Conservation (phyloP, 148 eudicot genomes). For the Rhododendron henanense region DNA sequence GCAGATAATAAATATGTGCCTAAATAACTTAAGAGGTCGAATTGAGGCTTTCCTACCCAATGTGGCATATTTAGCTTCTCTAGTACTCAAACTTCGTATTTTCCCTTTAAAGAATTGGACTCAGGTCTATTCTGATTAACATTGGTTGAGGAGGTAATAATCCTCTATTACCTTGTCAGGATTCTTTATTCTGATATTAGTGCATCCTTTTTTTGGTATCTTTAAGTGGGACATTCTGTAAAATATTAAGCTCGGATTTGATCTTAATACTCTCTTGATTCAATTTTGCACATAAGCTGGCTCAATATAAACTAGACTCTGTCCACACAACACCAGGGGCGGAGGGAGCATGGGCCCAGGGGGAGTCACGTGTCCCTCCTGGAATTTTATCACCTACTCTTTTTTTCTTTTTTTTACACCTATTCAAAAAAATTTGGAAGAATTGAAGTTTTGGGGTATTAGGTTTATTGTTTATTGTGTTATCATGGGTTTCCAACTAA, state of each 20-base stretch:
- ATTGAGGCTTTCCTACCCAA: background rate
- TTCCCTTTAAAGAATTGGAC: background rate
- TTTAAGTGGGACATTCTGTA: background rate
- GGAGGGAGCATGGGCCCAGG: too few species aligned
- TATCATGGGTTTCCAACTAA: too few species aligned
- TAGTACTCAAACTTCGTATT: background rate
- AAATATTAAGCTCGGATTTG: background rate
- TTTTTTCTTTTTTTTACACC: too few species aligned
- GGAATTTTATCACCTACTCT: too few species aligned
- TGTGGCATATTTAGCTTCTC: background rate
- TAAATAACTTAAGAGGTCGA: background rate
- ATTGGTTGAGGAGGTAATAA: background rate
- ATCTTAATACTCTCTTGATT: background rate
- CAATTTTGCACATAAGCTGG: background rate
- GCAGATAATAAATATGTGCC: background rate
- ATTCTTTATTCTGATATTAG: background rate
- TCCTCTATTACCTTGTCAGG: background rate
- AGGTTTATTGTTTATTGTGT: too few species aligned
- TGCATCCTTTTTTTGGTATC: background rate
- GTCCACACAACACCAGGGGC: background rate
- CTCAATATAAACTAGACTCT: background rate
- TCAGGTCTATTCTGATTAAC: background rate
- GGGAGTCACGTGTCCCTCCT: too few species aligned
- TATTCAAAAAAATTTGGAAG: too few species aligned
- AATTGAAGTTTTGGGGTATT: too few species aligned